Base-by-base conservation (phyloP, 208 protist species). In the Acanthamoeba royreba region DNA sequence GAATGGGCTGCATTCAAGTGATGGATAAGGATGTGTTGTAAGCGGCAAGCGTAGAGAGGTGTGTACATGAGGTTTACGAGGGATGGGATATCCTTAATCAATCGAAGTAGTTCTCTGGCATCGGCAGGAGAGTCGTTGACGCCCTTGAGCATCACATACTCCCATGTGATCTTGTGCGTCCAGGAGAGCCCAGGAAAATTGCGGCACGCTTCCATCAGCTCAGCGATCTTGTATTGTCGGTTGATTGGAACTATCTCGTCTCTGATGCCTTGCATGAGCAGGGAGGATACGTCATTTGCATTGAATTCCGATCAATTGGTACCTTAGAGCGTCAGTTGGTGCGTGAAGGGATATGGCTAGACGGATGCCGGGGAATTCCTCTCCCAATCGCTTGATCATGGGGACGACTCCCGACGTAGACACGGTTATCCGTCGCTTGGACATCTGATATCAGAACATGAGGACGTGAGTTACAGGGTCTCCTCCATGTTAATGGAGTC, bases 71-170 rank as follows among this genome's bases (percentile, higher is more conserved):
- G 1, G 53, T 92, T 92, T 47, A 92, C 86, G 9, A 45, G 9
- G 15, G 55, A 92, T 13, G 86, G 86, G 22, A 92, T 92, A 38
- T 74, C 86, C n/a, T 74, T 92, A 55, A 92, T 92, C 1, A 92
- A 19, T 31, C 58, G 35, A 33, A 92, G 42, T 22, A 92, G 38
- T n/a, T 92, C 86, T 4, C 45, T 31, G 3, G 86, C 86, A 38
- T 92, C 55, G 1, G 17, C 43, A 11, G 31, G 49, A 17, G 49
- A 66, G 38, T 92, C 86, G 33, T 92, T 92, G 4, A 92, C 86
- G 31, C 79, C 55, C 38, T 61, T 53, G 31, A 88, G 79, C 79
- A 88, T 88, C 46, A 92, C 86, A 35, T 92, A 92, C 33, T 92
- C 86, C 35, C 35, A 92, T 5, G 86, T 92, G 55, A 92, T 92